A percentile compares a stretch with the other conserved stretches of the same genome.
Evolutionary conservation across 2,329 filamentous ascomycete genomes (phyloP).

Genomic region (Cladosporium sp.): DNA sequence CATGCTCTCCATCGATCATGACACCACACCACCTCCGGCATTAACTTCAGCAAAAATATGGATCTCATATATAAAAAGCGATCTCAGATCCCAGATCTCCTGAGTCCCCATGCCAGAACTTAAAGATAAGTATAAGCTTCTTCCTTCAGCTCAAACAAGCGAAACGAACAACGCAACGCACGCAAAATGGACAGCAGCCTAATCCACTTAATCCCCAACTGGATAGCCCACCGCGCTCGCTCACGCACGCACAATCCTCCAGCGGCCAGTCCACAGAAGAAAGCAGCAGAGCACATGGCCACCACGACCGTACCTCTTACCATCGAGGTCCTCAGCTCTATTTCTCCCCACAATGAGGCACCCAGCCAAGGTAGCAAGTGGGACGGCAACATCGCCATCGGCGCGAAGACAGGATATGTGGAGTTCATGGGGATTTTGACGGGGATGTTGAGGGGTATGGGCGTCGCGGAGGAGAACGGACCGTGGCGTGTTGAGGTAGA

Average conservation of each 20-base stretch:
- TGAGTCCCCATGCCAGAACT: not conserved
- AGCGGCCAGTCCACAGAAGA: not conserved
- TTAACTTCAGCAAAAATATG: too few species aligned
- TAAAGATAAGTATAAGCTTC: not conserved
- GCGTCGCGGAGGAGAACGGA: not conserved
- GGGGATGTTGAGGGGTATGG: not conserved
- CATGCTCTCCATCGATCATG: too few species aligned
- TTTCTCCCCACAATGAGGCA: too few species aligned
- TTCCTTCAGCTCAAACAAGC: not conserved
- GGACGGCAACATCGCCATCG: not conserved
- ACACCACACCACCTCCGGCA: too few species aligned
- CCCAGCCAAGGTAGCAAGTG: not conserved
- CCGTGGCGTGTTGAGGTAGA: not conserved
- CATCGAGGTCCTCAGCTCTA: not conserved
- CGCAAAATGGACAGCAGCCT: not conserved
- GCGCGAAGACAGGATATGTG: not conserved
- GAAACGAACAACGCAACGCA: not conserved
- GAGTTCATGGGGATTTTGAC: not conserved
- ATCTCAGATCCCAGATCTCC: not conserved
- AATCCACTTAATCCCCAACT: slow-evolving; percentile 1
- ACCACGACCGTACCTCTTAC: not conserved
- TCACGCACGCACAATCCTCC: not conserved
- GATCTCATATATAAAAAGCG: too few species aligned
- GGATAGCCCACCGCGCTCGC: not conserved
- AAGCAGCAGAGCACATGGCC: not conserved